Evolutionary conservation across 495 filamentous ascomycete species (phyloP).

Genomic region (Penicillium ucsense): DNA sequence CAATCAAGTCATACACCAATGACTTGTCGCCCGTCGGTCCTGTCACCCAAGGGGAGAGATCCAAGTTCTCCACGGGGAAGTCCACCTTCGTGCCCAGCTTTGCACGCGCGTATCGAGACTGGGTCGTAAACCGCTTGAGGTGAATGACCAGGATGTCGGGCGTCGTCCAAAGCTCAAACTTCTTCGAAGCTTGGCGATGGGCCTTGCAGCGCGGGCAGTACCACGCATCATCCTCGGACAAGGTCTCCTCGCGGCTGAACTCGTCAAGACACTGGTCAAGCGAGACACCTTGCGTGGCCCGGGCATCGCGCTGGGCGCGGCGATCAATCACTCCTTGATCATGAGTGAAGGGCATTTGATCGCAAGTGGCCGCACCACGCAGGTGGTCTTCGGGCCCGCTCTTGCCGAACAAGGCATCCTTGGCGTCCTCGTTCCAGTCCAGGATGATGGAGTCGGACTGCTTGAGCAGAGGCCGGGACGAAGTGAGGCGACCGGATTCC

Average conservation of each 20-base stretch:
- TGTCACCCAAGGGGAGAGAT: slow-evolving; percentile 70
- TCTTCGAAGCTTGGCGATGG: slow-evolving; percentile 83
- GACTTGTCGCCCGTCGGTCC: slow-evolving; percentile 67
- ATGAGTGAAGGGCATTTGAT: slow-evolving; percentile 37
- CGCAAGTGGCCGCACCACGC: slow-evolving; percentile 33
- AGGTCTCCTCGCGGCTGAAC: slow-evolving; percentile 81
- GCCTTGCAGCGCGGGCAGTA: slow-evolving; percentile 94
- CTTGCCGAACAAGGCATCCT: slow-evolving; percentile 62
- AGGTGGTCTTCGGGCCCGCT: slow-evolving; percentile 12
- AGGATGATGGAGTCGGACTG: slow-evolving; percentile 75
- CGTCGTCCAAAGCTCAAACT: slow-evolving; percentile 91
- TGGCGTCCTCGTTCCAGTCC: slow-evolving; percentile 64
- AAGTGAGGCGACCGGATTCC: slow-evolving; percentile 9
- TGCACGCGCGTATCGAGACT: slow-evolving; percentile 56
- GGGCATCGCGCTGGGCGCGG: slow-evolving; percentile 45
- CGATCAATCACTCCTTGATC: slow-evolving; percentile 60
- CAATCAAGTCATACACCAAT: slow-evolving; percentile 83
- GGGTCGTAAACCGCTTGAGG: slow-evolving; percentile 78
- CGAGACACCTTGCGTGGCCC: slow-evolving; percentile 63
- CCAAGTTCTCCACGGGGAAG: slow-evolving; percentile 80
- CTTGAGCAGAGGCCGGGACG: slow-evolving; percentile 46
- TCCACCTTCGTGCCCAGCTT: slow-evolving; percentile 89
- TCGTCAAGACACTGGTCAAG: slow-evolving; percentile 90
- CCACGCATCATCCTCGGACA: slow-evolving; percentile 93
- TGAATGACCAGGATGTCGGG: slow-evolving; percentile 93